Percentiles rank a stretch among this genome's conserved stretches.
phyloP scores from a whole-genome alignment of 805 yeast genomes.

The Saccharomycopsis fermentans region DNA sequence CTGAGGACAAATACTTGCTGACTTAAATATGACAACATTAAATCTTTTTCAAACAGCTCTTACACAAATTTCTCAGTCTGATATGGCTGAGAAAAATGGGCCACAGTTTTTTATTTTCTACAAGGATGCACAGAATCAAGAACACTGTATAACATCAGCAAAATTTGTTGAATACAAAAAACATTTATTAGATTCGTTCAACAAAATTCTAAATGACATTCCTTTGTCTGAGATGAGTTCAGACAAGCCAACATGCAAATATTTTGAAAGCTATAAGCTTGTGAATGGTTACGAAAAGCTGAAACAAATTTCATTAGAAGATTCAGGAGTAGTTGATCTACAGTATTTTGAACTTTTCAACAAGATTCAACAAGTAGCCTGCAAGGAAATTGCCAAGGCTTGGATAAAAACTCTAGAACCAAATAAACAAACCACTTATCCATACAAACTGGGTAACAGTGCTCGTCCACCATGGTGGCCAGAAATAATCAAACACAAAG shows the following conservation, averaged over 20 bases:
- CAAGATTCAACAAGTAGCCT: constrained; percentile 36
- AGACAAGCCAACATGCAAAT: neutral
- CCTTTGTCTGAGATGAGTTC: neutral
- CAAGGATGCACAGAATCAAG: neutral
- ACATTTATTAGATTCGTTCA: neutral
- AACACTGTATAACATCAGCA: neutral
- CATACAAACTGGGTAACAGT: constrained; percentile 44
- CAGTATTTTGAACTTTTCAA: constrained; percentile 8
- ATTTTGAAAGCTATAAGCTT: neutral
- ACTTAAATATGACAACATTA: neutral
- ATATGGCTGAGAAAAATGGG: neutral
- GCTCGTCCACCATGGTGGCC: constrained; percentile 73
- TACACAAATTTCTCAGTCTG: neutral
- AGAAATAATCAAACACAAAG: constrained; percentile 41
- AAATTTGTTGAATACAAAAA: neutral
- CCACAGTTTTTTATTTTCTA: neutral
- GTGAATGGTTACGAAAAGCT: neutral
- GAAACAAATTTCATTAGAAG: constrained; percentile 8
- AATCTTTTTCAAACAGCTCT: neutral
- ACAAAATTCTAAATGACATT: neutral
- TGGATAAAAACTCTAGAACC: constrained; percentile 66
- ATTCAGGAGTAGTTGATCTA: constrained; percentile 1
- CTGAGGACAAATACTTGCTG: too few species aligned
- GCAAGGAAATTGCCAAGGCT: constrained; percentile 52
- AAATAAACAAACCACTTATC: constrained; percentile 48